Evolutionary conservation across 768 basidiomycete genomes (phyloP).

Genomic region (Boletus coccyginus): DNA sequence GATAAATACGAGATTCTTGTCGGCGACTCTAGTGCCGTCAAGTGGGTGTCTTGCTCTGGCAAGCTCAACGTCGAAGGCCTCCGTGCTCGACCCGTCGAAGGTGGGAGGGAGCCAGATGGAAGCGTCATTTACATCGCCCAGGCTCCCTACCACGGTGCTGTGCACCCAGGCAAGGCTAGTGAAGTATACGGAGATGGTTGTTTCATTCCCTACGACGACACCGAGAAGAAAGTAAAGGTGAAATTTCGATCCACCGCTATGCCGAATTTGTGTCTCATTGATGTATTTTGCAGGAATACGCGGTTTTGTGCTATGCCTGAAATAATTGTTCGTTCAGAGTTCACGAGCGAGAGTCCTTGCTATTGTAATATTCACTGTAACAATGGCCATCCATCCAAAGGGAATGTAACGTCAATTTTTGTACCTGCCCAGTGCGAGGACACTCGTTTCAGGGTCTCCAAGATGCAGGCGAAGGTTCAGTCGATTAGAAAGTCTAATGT

Average conservation of each 20-base stretch:
- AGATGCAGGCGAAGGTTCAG: background rate
- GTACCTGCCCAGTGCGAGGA: too few species aligned
- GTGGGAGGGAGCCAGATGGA: constrained; percentile 64
- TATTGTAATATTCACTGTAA: constrained; percentile 6
- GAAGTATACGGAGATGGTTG: constrained; percentile 50
- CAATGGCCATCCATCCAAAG: background rate
- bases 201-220: constrained; percentile 52
- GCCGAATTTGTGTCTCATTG: background rate
- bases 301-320: constrained; percentile 39
- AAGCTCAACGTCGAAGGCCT: constrained; percentile 43
- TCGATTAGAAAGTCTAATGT: background rate
- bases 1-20: constrained; percentile 69
- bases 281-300: constrained; percentile 35
- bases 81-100: constrained; percentile 57
- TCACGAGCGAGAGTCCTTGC: background rate
- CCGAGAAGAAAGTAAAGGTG: constrained; percentile 53
- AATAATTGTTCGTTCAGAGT: background rate
- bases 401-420: constrained; percentile 1
- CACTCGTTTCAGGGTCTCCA: too few species aligned
- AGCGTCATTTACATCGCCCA: constrained; percentile 57
- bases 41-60: constrained; percentile 54
- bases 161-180: constrained; percentile 66
- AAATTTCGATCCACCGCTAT: constrained; percentile 1
- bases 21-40: constrained; percentile 53
- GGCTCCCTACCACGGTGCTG: constrained; percentile 48